phyloP scores from a whole-genome alignment of 352 stramenopile genomes.

The Peronospora destructor region DNA sequence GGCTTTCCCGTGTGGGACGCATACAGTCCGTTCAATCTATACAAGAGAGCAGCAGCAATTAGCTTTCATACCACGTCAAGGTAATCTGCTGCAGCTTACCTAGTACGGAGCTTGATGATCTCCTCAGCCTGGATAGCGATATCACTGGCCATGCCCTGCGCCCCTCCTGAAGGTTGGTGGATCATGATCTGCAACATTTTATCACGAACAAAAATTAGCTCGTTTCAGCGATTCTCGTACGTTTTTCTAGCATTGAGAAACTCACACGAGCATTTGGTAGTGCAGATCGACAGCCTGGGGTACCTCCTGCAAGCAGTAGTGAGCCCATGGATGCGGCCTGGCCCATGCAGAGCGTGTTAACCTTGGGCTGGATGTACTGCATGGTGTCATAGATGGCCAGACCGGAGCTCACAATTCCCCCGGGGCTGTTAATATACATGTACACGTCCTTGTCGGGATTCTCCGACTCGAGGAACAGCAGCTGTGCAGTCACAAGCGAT shows the following conservation, averaged over 20 bases:
- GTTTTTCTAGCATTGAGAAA: background rate
- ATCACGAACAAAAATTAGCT: constrained; percentile 5
- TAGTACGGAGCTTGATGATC: constrained; percentile 90
- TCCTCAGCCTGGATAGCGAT: constrained; percentile 98
- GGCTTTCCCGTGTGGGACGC: constrained; percentile 66
- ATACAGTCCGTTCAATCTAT: constrained; percentile 71
- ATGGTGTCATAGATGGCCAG: constrained; percentile 98
- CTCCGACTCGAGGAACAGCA: constrained; percentile 95
- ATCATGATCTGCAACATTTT: constrained; percentile 89
- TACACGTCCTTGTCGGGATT: constrained; percentile 96
- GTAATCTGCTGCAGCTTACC: constrained; percentile 26
- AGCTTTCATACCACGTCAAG: background rate
- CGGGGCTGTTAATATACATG: constrained; percentile 99
- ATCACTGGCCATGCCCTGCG: constrained; percentile 95
- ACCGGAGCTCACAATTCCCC: constrained; percentile 93
- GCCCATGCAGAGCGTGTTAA: constrained; percentile 97
- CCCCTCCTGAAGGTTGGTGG: constrained; percentile 94
- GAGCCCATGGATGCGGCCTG: constrained; percentile 94
- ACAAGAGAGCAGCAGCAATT: constrained; percentile 1
- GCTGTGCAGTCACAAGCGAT: constrained; percentile 74
- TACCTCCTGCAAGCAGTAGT: constrained; percentile 91
- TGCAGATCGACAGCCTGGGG: constrained; percentile 84
- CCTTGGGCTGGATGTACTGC: constrained; percentile 94
- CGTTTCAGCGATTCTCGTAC: background rate
- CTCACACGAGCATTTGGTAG: constrained; percentile 90